Conservation (phyloP, 176 grass and related monocot genomes). For the Zoysia japonica region DNA sequence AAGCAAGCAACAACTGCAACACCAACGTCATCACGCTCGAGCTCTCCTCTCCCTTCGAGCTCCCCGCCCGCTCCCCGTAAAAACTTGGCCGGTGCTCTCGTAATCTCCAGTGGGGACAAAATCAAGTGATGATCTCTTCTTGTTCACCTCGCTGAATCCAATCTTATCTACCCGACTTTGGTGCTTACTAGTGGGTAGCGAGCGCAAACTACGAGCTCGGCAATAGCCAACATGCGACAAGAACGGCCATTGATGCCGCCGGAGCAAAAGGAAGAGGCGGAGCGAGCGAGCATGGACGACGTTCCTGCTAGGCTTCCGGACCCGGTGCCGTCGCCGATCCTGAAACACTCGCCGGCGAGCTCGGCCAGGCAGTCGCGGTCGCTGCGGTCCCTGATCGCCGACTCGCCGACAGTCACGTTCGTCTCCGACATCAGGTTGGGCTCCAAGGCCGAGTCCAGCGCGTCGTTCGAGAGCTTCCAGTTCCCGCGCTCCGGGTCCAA, state of each 20-base stretch:
- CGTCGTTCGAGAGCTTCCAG: slow-evolving; percentile 41
- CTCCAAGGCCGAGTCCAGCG: slow-evolving; percentile 40
- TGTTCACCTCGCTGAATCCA: slow-evolving; percentile 31
- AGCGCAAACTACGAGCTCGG: not conserved
- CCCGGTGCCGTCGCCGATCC: slow-evolving; percentile 59
- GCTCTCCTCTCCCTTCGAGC: slow-evolving; percentile 34
- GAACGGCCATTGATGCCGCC: slow-evolving; percentile 20
- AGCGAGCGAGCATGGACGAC: slow-evolving; percentile 35
- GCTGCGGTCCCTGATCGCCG: slow-evolving; percentile 37
- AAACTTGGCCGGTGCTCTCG: slow-evolving; percentile 10
- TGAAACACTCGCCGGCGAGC: slow-evolving; percentile 40
- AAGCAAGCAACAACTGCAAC: not conserved
- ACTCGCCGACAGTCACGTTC: slow-evolving; percentile 54
- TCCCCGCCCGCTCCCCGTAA: slow-evolving; percentile 34
- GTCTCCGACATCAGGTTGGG: slow-evolving; percentile 27
- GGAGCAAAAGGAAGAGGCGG: not conserved
- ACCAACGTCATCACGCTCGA: not conserved
- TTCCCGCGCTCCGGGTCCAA: slow-evolving; percentile 40
- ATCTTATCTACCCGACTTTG: not conserved
- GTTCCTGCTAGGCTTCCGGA: slow-evolving; percentile 34
- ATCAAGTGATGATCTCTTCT: slow-evolving; percentile 27
- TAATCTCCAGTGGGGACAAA: slow-evolving; percentile 32
- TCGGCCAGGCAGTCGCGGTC: slow-evolving; percentile 27
- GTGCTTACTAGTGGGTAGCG: not conserved
- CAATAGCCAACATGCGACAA: slow-evolving; percentile 43